Evolutionary conservation across 148 eudicot genomes (phyloP), one percentile per base, ranked within the genome.

Genomic region (Arbutus unedo): DNA sequence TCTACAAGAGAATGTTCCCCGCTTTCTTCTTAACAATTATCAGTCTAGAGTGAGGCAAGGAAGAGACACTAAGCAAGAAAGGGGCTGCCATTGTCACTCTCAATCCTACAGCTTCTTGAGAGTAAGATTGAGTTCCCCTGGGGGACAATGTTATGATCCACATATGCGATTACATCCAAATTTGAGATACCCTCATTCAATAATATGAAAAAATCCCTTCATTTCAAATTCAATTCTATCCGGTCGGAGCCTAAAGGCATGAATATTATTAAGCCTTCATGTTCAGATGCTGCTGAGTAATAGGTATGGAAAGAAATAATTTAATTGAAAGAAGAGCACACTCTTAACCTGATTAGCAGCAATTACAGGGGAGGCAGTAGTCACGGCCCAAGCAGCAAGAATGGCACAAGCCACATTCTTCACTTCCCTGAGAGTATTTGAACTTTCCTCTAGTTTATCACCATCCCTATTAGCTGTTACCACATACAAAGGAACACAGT

Each of bases 361-460:
- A 81, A 91, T 83, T 41, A 93, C 96, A 77, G 98, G 98, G 14
- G 98, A 91, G 66, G 88, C 92, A 74, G 95, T 78, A 72, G 95
- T 77, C 55, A 95, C 84, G 19, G 98, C 96, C 91, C 91, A 95
- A 74, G 90, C 91, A 54, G 98, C 98, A 77, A 95, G 93, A 68
- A 92, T 48, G 54, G 96, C 98, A 76, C 91, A 88, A 72, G 98
- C 93, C 43, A 92, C 90, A 86, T 88, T 91, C 75, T 90, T 90
- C 19, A 93, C 79, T 72, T 92, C 89, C 87, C 89, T 92, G 47
- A 87, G 86, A 45, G 81, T 83, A 60, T 70, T 53, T 44, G 87
- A 81, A 80, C 79, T 87, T 75, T 89, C 91, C 21, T 83, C 81
- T 5, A 70, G 45, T 48, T 87, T 85, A 3, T 64, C 38, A 83